phyloP scores from a whole-genome alignment of 768 basidiomycete species.

The Pleurotus giganteus region DNA sequence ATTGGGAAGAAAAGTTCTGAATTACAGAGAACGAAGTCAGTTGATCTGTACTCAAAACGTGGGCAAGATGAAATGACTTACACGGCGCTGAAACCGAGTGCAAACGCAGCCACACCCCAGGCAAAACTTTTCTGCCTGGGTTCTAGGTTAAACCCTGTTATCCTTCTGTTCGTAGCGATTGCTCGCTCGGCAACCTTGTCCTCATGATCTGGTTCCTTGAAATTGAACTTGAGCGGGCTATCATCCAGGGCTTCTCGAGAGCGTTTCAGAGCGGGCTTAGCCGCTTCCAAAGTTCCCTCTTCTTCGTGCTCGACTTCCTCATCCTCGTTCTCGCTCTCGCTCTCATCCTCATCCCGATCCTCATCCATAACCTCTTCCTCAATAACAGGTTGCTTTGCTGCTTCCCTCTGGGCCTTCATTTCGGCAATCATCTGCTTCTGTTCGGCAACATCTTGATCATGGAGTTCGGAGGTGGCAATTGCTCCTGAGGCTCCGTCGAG shows the following conservation, averaged over 20 bases:
- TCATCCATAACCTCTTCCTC: conserved; percentile 20
- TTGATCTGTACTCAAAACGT: conserved; percentile 7
- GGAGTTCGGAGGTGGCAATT: conserved; percentile 63
- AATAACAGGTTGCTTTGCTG: conserved; percentile 23
- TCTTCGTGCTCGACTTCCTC: conserved; percentile 14
- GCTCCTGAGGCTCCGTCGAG: conserved; percentile 43
- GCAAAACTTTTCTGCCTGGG: conserved; percentile 74
- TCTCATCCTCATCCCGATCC: conserved; percentile 39
- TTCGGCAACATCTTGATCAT: conserved; percentile 69
- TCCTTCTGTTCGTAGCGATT: conserved; percentile 62
- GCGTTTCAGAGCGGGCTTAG: conserved; percentile 42
- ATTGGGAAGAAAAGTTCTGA: conserved; percentile 61
- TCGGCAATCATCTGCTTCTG: conserved; percentile 75
- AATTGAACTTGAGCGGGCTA: conserved; percentile 49
- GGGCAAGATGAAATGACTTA: conserved; percentile 36
- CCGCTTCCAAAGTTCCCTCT: conserved; percentile 19
- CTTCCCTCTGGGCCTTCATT: conserved; percentile 64
- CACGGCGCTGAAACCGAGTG: conserved; percentile 79
- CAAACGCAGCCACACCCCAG: conserved; percentile 85
- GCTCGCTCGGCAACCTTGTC: conserved; percentile 40
- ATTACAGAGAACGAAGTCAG: not conserved
- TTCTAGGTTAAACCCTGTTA: conserved; percentile 41
- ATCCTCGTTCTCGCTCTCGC: no score
- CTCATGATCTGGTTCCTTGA: conserved; percentile 66
- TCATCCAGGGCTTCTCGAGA: conserved; percentile 55